Conservation (phyloP, 164 flowering plant species). For the Saururus chinensis region DNA sequence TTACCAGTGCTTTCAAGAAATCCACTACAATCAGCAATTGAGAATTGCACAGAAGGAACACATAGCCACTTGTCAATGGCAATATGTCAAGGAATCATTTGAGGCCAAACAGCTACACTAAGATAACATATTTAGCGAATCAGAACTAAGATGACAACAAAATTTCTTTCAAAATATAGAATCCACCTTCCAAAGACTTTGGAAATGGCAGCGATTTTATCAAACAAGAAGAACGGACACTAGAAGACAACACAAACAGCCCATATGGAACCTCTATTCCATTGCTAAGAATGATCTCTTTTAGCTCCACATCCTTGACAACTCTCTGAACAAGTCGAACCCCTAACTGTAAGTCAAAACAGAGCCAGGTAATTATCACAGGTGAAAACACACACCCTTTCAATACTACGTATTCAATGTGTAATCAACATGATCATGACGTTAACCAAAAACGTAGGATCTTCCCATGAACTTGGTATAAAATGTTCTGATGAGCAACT, state of each 20-base stretch:
- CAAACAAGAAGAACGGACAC: conserved; percentile 77
- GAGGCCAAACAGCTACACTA: background rate
- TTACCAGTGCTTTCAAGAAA: conserved; percentile 86
- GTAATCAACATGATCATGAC: no score
- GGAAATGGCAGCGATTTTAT: conserved; percentile 61
- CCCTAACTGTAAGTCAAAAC: conserved; percentile 38
- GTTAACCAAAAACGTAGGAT: no score
- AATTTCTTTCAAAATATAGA: background rate
- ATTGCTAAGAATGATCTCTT: conserved; percentile 61
- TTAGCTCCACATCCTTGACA: conserved; percentile 71
- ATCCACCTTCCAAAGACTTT: conserved; percentile 64
- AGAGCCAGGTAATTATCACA: background rate
- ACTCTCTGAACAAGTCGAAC: conserved; percentile 63
- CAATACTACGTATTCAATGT: background rate
- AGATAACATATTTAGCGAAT: background rate
- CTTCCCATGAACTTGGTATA: no score
- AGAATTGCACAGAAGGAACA: conserved; percentile 64
- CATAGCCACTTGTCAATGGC: conserved; percentile 96
- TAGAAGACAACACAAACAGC: conserved; percentile 87
- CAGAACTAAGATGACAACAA: background rate
- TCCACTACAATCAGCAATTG: conserved; percentile 93
- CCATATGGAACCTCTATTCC: conserved; percentile 83
- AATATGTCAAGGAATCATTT: conserved; percentile 33
- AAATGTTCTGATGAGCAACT: no score
- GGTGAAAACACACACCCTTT: background rate